Evolutionary conservation across 1,284 basidiomycete genomes (phyloP), one percentile per base, ranked within the genome.

Genomic region (Somion occarium): DNA sequence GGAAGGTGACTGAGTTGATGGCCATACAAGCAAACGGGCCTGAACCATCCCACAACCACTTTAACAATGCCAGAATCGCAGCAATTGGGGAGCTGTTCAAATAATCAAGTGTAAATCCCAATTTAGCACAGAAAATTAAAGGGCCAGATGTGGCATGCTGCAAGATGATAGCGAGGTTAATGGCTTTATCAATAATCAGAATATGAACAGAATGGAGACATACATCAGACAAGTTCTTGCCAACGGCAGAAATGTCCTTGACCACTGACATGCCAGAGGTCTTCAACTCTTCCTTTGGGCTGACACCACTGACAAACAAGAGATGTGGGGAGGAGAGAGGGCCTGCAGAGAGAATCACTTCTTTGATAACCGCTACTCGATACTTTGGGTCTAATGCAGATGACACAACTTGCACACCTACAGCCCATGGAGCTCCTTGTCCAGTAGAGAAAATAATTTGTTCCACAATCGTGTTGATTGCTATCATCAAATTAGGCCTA

Each of bases 251-350:
- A 11, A 73, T 60, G 49, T 73, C 61, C 18, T 68, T 64, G 13
- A 73, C 61, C 1, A 68, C 51, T 1, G 64, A 62, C 43, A 78
- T 72, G 18, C 66, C 69, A 7, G 71, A 56, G 27, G 60, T 56
- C 38, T 60, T 45, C 2, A 81, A 60, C 1, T 73, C 63, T 5
- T 57, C 51, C 26, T 64, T 53, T 46, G 72, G 68, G 1, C 78
- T 78, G 48, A 80, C 67, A 12, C 78, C 78, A 11, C 74, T 77
- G 15, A 78, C 65, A 54, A 78, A 65, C 3, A 81, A 68, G 2
- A 80, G 59, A 25, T 73, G 72, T 15, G 79, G 75, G 5, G 74
- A 72, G 24, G 71, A 69, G 43, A 79, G 61, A 1, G 70, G 56
- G 2, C 76, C 78, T 2, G 69, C 72, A 46, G 69, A 70, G 0